phyloP scores from a whole-genome alignment of 768 basidiomycete genomes.

The Pulveroboletus sp. region DNA sequence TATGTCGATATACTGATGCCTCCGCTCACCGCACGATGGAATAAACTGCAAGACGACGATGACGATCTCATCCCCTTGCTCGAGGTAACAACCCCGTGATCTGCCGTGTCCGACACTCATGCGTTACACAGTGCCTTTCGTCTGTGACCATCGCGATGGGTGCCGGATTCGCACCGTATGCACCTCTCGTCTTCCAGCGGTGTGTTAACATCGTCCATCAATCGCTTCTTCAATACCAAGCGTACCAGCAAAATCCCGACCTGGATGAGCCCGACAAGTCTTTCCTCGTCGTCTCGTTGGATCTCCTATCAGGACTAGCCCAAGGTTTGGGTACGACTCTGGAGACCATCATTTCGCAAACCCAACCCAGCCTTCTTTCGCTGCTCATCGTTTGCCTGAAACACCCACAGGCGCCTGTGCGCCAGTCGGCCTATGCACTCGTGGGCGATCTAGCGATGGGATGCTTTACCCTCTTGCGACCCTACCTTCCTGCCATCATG shows the following conservation, averaged over 20 bases:
- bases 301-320: slow-evolving; percentile 90
- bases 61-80: slow-evolving; percentile 91
- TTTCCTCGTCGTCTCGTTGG: slow-evolving; percentile 97
- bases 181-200: slow-evolving; percentile 87
- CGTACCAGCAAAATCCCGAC: slow-evolving; percentile 83
- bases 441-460: slow-evolving; percentile 98
- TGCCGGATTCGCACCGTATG: slow-evolving; percentile 81
- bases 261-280: slow-evolving; percentile 94
- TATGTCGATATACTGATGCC: slow-evolving; percentile 98
- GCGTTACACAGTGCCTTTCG: slow-evolving; percentile 75
- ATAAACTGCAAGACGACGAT: slow-evolving; percentile 86
- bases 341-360: slow-evolving; percentile 63
- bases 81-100: slow-evolving; percentile 58
- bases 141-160: slow-evolving; percentile 98
- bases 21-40: slow-evolving; percentile 85
- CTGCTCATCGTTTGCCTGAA: slow-evolving; percentile 87
- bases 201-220: slow-evolving; percentile 82
- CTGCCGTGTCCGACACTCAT: not conserved
- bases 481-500: slow-evolving; percentile 87
- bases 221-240: slow-evolving; percentile 80
- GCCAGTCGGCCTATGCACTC: slow-evolving; percentile 97
- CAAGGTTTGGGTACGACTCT: slow-evolving; percentile 86
- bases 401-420: slow-evolving; percentile 92
- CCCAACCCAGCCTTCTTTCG: slow-evolving; percentile 73
- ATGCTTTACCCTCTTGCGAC: slow-evolving; percentile 82